Evolutionary conservation across 176 grass and related monocot species (phyloP).

Genomic region (Ananas comosus): DNA sequence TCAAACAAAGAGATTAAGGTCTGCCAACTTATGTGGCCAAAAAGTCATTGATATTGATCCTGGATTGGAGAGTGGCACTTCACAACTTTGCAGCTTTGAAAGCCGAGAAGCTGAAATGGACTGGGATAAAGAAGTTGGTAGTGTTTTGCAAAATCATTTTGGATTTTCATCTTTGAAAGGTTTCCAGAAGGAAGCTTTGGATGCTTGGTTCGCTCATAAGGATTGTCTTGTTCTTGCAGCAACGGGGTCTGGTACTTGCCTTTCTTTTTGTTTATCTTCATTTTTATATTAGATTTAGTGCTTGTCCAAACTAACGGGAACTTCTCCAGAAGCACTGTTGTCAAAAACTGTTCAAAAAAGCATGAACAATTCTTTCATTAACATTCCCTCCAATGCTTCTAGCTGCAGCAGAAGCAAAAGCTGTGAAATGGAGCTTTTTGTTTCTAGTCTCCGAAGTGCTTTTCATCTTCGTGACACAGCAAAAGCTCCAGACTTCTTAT

Average conservation of each 20-base stretch:
- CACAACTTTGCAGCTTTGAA: neutral
- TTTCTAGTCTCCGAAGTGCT: neutral
- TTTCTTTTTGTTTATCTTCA: constrained; percentile 2
- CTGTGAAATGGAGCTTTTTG: neutral
- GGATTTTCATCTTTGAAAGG: constrained; percentile 59
- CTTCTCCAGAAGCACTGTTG: too few relatives aligned
- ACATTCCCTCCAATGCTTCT: too few relatives aligned
- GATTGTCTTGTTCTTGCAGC: constrained; percentile 83
- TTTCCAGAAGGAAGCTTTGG: constrained; percentile 78
- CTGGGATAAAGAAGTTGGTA: constrained; percentile 20
- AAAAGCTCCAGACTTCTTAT: too few relatives aligned
- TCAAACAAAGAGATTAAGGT: constrained; percentile 12
- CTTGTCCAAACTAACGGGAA: too few relatives aligned
- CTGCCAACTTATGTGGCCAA: neutral
- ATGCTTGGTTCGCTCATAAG: constrained; percentile 61
- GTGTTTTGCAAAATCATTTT: constrained; percentile 56
- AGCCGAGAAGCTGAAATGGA: constrained; percentile 10
- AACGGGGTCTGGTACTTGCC: constrained; percentile 62
- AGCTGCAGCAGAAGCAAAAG: too few relatives aligned
- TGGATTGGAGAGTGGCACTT: neutral
- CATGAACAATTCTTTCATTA: too few relatives aligned
- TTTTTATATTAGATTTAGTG: neutral
- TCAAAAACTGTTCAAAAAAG: too few relatives aligned
- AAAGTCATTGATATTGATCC: constrained; percentile 1
- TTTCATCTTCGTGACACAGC: neutral